Conservation (phyloP, 257 asterid species). For the Jasminum sambac region DNA sequence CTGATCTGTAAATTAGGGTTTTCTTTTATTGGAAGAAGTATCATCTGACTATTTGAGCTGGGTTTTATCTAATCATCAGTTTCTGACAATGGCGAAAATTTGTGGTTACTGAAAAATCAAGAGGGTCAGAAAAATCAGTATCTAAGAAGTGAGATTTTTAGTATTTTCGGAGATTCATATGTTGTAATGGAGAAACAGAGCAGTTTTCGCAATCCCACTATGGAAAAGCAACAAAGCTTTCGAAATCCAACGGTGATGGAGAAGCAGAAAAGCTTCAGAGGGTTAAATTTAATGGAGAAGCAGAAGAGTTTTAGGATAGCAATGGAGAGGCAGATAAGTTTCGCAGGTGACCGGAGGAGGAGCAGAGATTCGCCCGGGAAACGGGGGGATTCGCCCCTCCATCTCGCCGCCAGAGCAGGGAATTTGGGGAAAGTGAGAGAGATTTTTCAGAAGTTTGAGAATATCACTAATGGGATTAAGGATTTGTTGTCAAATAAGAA, state of each 20-base stretch:
- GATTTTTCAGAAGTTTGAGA: conserved; percentile 60
- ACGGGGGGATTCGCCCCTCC: conserved; percentile 85
- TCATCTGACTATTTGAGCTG: not conserved
- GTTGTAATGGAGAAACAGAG: conserved; percentile 63
- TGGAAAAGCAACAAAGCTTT: conserved; percentile 79
- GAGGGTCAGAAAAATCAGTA: conserved; percentile 8
- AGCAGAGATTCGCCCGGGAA: conserved; percentile 90
- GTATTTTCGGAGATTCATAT: conserved; percentile 20
- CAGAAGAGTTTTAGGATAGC: conserved; percentile 92
- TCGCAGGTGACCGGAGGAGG: conserved; percentile 76
- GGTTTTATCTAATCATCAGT: conserved; percentile 7
- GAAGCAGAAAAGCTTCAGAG: conserved; percentile 84
- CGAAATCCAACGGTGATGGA: conserved; percentile 59
- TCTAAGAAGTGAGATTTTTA: not conserved
- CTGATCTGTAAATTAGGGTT: conserved; percentile 17
- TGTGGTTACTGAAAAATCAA: conserved; percentile 17
- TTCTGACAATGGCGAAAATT: conserved; percentile 33
- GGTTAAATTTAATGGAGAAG: conserved; percentile 71
- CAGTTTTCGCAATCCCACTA: conserved; percentile 46
- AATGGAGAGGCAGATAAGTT: conserved; percentile 89
- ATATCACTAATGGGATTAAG: conserved; percentile 33
- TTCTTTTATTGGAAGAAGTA: conserved; percentile 17
- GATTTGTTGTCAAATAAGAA: conserved; percentile 77
- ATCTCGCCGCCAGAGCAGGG: conserved; percentile 84
- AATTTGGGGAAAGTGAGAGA: conserved; percentile 77